Conservation (phyloP, 257 asterid species). For the Verbascum thapsus region DNA sequence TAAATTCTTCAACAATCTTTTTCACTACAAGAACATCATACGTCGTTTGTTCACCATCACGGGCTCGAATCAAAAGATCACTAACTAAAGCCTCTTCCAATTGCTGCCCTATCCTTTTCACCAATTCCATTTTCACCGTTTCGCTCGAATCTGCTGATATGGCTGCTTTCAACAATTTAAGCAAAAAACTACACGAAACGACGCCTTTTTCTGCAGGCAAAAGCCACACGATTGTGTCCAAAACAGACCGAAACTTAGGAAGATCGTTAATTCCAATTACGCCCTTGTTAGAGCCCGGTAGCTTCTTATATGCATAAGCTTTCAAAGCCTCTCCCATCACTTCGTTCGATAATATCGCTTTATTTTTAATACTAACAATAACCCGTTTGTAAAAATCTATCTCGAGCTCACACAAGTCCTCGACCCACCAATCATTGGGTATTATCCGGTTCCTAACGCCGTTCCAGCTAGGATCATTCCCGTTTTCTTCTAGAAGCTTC, state of each 20-base stretch:
- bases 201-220: constrained; percentile 77
- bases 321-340: constrained; percentile 88
- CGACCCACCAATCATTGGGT: constrained; percentile 98
- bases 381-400: constrained; percentile 72
- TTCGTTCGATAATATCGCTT: constrained; percentile 55
- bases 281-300: constrained; percentile 71
- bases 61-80: constrained; percentile 69
- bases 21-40: constrained; percentile 61
- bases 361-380: constrained; percentile 50
- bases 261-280: constrained; percentile 52
- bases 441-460: constrained; percentile 60
- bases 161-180: constrained; percentile 79
- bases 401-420: constrained; percentile 84
- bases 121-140: constrained; percentile 52
- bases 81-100: constrained; percentile 83
- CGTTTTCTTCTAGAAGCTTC: constrained; percentile 75
- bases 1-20: constrained; percentile 70
- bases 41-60: constrained; percentile 51
- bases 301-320: constrained; percentile 68
- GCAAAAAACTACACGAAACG: constrained; percentile 81
- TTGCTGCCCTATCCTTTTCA: constrained; percentile 75
- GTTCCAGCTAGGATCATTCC: constrained; percentile 60
- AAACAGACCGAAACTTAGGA: constrained; percentile 48
- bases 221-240: constrained; percentile 74
- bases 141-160: constrained; percentile 67